These are phyloP conservation scores for Diaporthe citri DNA, from an alignment of 2,329 filamentous ascomycete species.

Conservation along the genomic window DNA sequence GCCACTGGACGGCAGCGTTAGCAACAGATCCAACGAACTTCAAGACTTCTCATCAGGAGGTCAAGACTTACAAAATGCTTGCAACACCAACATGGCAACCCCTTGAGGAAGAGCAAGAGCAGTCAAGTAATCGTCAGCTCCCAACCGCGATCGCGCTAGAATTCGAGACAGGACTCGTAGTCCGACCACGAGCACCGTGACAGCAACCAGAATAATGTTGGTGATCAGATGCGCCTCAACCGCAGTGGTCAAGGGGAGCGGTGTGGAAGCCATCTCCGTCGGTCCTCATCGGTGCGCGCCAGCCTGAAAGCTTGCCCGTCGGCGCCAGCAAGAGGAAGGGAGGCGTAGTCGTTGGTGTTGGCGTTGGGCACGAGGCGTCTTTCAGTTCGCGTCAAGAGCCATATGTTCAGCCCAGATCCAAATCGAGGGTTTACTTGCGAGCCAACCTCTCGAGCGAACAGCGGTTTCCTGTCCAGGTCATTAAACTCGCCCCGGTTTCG, in stretches of 20 bases:
- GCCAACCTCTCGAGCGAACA: not conserved
- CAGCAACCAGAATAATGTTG: conserved; percentile 43
- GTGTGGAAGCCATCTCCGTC: conserved; percentile 37
- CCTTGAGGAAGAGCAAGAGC: conserved; percentile 44
- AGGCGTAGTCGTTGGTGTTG: not conserved
- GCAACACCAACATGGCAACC: conserved; percentile 47
- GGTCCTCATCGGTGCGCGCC: conserved; percentile 10
- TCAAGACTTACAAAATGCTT: conserved; percentile 48
- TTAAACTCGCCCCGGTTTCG: conserved; percentile 27
- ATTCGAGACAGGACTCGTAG: conserved; percentile 47
- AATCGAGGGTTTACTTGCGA: conserved; percentile 20
- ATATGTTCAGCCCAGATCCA: not conserved
- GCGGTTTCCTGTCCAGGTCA: conserved; percentile 3
- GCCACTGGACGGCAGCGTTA: conserved; percentile 35
- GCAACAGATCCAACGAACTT: not conserved
- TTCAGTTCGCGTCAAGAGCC: not conserved
- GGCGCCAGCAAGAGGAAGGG: not conserved
- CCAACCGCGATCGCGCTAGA: conserved; percentile 46
- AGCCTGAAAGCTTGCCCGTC: conserved; percentile 1
- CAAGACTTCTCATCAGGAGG: not conserved
- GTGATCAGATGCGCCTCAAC: conserved; percentile 46
- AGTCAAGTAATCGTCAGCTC: conserved; percentile 53
- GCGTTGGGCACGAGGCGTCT: not conserved
- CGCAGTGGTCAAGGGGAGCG: conserved; percentile 41
- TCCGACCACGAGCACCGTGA: conserved; percentile 45